Evolutionary conservation across 441 rosid species (phyloP), one percentile per base, ranked within the genome.

Genomic region (Raphanus hybrid): DNA sequence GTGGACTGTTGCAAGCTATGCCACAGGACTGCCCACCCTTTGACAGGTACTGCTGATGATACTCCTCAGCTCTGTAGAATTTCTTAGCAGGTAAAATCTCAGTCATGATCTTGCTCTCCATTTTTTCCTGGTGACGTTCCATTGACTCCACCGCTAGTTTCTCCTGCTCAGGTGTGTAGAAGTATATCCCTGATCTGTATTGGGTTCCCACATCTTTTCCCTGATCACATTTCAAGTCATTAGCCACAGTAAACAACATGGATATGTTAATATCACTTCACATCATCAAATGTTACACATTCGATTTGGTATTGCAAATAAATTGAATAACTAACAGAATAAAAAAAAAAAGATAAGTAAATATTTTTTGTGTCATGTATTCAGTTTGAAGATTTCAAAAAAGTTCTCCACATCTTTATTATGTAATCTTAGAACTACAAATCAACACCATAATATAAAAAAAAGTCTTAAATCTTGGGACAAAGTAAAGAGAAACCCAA

Each of bases 21-120:
- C 50, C 50, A 11, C 50, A 43, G 50, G 50, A 43, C 23, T 86
- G 89, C 6, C 98, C 98, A 0, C 98, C 98, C 82, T 92, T 92
- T 0, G 80, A 90, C 2, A 93, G 97, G 81, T 89, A 93, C 70
- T 89, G 92, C 85, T 93, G 98, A 81, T 93, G 94, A 75, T 90
- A 85, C 55, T 92, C 94, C 81, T 93, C 97, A 11, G 96, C 97
- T 65, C 82, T 82, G 82, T 88, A 93, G 81, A 93, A 93, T 78
- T 89, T 90, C 87, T 85, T 90, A 65, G 98, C 97, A 0, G 97
- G 96, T 52, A 90, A 75, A 67, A 93, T 82, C 85, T 43, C 50
- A 11, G 50, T 43, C 50, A 11, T 43, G 50, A 43, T 43, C 14
- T 43, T 43, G 4, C 50, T 9, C 50, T 43, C 50, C 50, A 43